Conservation (phyloP, 2,329 filamentous ascomycete species). For the Pyrenophora teres region DNA sequence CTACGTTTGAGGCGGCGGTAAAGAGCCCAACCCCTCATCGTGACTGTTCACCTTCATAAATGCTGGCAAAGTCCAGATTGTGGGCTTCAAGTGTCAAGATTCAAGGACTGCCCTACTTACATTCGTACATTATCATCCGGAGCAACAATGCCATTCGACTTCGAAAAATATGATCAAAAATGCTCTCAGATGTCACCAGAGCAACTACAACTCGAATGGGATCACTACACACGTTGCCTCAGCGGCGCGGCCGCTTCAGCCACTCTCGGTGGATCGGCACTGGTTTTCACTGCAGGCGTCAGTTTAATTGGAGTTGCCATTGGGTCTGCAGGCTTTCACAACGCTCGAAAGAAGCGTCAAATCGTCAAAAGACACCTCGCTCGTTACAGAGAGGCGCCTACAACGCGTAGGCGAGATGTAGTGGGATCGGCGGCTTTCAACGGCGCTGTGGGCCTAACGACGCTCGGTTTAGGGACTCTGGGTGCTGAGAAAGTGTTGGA, state of each 20-base stretch:
- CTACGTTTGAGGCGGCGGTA: not conserved
- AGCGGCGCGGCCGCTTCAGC: not conserved
- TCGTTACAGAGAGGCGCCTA: not conserved
- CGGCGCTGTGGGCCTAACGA: not conserved
- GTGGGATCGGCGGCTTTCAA: not conserved
- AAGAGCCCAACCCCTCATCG: not conserved
- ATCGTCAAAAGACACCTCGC: not conserved
- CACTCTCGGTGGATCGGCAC: not conserved
- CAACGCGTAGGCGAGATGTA: not conserved
- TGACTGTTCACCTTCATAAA: not conserved
- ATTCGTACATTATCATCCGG: not conserved
- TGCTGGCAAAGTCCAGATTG: not conserved
- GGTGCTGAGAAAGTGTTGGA: conserved; percentile 2
- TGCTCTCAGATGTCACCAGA: conserved; percentile 1
- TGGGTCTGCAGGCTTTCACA: conserved; percentile 3
- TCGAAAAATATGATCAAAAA: not conserved
- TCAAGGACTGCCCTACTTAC: not conserved
- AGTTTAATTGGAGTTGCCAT: conserved; percentile 1
- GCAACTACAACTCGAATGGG: not conserved
- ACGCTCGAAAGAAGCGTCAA: conserved; percentile 3
- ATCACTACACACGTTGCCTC: conserved; percentile 4
- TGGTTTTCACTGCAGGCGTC: not conserved
- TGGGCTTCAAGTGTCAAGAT: not conserved
- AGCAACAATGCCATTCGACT: conserved; percentile 1
- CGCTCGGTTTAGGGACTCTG: not conserved